These are phyloP conservation scores for Kazachstania psychrophila DNA, from an alignment of 805 yeast genomes.

Conservation along the genomic window DNA sequence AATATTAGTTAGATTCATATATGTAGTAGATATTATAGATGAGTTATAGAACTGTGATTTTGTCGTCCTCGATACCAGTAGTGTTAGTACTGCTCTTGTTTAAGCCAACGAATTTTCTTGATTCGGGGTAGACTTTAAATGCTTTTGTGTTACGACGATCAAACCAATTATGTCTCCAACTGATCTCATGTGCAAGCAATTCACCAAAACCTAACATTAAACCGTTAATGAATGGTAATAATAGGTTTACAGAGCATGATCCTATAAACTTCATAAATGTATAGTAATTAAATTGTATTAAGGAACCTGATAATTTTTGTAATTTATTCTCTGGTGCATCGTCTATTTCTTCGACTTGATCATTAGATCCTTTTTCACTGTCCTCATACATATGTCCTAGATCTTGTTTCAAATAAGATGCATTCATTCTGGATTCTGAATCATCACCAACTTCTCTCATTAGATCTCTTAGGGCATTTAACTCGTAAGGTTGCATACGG, in stretches of 20 bases:
- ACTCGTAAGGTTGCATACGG: too few species aligned
- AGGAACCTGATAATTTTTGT: neutral
- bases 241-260: constrained; percentile 60
- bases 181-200: constrained; percentile 84
- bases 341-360: neutral
- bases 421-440: too few species aligned
- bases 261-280: constrained; percentile 13
- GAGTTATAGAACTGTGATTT: too few species aligned
- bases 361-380: neutral
- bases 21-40: too few species aligned
- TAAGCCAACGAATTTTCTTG: constrained; percentile 8
- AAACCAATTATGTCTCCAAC: constrained; percentile 66
- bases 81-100: too few species aligned
- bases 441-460: too few species aligned
- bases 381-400: neutral
- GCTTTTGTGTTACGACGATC: constrained; percentile 54
- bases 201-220: constrained; percentile 96
- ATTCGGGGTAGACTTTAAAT: constrained; percentile 22
- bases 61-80: too few species aligned
- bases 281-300: neutral
- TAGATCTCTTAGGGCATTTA: too few species aligned
- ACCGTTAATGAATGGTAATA: constrained; percentile 86
- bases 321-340: neutral
- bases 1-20: too few species aligned
- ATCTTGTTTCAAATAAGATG: too few species aligned